Percentiles rank a stretch among this genome's conserved stretches.
Conservation (phyloP, 768 basidiomycete species). For the Filobasidium wieringae region DNA sequence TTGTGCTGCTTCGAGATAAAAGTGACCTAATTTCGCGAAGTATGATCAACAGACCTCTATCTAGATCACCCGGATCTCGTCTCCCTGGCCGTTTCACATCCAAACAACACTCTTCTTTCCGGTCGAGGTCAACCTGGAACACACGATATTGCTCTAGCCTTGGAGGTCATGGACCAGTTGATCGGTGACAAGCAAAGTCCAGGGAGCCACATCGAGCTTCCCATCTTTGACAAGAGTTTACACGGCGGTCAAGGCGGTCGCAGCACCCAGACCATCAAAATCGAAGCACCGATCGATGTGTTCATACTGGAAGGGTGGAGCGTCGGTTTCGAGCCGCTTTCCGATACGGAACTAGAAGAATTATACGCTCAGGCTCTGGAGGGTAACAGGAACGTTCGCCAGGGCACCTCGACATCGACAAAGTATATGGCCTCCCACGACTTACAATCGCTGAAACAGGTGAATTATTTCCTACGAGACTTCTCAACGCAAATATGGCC, state of each 20-base stretch:
- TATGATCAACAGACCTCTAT: constrained; percentile 18
- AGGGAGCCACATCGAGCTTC: constrained; percentile 42
- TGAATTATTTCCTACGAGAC: constrained; percentile 52
- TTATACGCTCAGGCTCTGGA: constrained; percentile 43
- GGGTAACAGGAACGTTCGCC: background rate
- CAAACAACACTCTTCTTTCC: constrained; percentile 15
- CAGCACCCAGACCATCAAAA: constrained; percentile 42
- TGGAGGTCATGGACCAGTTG: background rate
- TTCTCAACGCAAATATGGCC: constrained; percentile 59
- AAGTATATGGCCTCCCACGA: constrained; percentile 8
- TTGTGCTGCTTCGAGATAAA: no score
- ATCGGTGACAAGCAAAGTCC: constrained; percentile 1
- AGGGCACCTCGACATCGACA: background rate
- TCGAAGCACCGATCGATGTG: constrained; percentile 55
- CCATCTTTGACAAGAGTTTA: constrained; percentile 78
- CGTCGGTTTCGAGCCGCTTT: constrained; percentile 67
- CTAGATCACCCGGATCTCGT: constrained; percentile 12
- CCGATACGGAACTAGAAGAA: constrained; percentile 44
- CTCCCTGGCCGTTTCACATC: constrained; percentile 5
- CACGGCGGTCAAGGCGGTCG: constrained; percentile 77
- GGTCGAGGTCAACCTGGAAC: constrained; percentile 23
- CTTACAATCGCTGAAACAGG: constrained; percentile 41
- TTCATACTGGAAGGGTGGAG: constrained; percentile 96
- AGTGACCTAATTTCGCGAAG: no score
- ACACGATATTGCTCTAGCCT: constrained; percentile 15